Conservation (phyloP, 2,329 filamentous ascomycete species). For the Ascochyta rabiei region DNA sequence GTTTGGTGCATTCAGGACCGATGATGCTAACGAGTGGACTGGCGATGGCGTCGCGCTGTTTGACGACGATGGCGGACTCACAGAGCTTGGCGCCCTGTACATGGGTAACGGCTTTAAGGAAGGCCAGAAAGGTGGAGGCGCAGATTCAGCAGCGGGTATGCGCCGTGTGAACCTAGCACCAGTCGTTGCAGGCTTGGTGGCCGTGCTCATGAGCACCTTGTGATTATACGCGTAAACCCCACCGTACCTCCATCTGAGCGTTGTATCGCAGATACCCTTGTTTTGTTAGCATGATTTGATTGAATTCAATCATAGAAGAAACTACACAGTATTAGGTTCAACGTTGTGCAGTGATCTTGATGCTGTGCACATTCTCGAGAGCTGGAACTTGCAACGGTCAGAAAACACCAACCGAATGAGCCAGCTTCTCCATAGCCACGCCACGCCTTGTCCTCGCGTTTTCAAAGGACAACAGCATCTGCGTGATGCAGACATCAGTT, state of each 20-base stretch:
- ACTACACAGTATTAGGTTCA: neutral
- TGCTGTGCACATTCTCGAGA: too few species aligned
- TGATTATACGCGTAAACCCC: neutral
- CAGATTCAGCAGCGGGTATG: slow-evolving; percentile 18
- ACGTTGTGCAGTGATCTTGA: neutral
- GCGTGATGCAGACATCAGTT: too few species aligned
- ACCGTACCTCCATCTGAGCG: neutral
- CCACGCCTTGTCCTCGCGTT: too few species aligned
- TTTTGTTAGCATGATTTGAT: neutral
- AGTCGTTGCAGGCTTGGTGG: slow-evolving; percentile 12
- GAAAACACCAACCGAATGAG: too few species aligned
- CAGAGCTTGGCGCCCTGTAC: slow-evolving; percentile 41
- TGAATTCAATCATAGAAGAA: too few species aligned
- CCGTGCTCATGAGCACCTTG: slow-evolving; percentile 4
- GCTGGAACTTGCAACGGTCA: too few species aligned
- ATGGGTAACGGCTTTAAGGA: slow-evolving; percentile 38
- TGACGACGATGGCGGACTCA: slow-evolving; percentile 39
- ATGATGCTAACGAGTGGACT: slow-evolving; percentile 46
- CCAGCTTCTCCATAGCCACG: too few species aligned
- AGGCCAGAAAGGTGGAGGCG: slow-evolving; percentile 41
- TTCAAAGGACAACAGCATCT: too few species aligned
- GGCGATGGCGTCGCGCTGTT: slow-evolving; percentile 45
- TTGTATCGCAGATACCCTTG: slow-evolving; percentile 4
- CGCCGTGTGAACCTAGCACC: slow-evolving; percentile 8
- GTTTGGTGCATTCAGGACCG: slow-evolving; percentile 43